These are phyloP conservation scores for Fusarium sp. DNA, from an alignment of 2,329 filamentous ascomycete species.

Conservation along the genomic window DNA sequence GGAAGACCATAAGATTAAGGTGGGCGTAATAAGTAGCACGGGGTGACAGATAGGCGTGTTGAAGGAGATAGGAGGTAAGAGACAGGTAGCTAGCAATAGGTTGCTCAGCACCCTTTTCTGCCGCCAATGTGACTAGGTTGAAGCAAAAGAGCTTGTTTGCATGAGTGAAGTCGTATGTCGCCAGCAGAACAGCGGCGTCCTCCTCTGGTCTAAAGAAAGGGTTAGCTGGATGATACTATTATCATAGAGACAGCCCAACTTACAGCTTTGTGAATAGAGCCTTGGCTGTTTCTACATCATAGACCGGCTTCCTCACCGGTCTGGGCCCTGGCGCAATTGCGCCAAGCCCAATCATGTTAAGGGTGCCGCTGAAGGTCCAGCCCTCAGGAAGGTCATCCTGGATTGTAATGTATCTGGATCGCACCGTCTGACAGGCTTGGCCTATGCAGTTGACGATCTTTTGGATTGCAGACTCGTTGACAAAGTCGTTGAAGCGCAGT, in stretches of 20 bases:
- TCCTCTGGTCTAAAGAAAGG: slow-evolving; percentile 75
- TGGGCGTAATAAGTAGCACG: slow-evolving; percentile 88
- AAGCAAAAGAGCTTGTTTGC: slow-evolving; percentile 97
- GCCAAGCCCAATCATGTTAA: slow-evolving; percentile 89
- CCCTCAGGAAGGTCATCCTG: slow-evolving; percentile 92
- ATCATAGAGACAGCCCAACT: slow-evolving; percentile 53
- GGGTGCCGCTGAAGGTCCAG: slow-evolving; percentile 86
- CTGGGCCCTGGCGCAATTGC: slow-evolving; percentile 79
- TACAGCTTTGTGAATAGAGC: slow-evolving; percentile 85
- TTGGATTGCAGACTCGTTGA: slow-evolving; percentile 89
- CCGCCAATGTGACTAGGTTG: slow-evolving; percentile 77
- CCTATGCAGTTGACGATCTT: slow-evolving; percentile 86
- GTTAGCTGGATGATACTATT: slow-evolving; percentile 6
- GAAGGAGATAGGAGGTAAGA: slow-evolving; percentile 90
- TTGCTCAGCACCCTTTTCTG: slow-evolving; percentile 77
- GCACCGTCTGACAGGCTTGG: slow-evolving; percentile 76
- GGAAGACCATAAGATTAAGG: slow-evolving; percentile 86
- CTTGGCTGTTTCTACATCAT: slow-evolving; percentile 86
- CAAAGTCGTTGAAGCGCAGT: slow-evolving; percentile 92
- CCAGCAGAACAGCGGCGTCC: slow-evolving; percentile 84
- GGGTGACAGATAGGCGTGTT: slow-evolving; percentile 89
- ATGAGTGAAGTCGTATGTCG: slow-evolving; percentile 93
- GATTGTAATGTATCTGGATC: slow-evolving; percentile 85
- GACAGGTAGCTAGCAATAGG: slow-evolving; percentile 89
- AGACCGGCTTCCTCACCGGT: slow-evolving; percentile 69